These are phyloP conservation scores for Boletus rufocinnamomeus DNA, from an alignment of 768 basidiomycete species.

Conservation along the genomic window DNA sequence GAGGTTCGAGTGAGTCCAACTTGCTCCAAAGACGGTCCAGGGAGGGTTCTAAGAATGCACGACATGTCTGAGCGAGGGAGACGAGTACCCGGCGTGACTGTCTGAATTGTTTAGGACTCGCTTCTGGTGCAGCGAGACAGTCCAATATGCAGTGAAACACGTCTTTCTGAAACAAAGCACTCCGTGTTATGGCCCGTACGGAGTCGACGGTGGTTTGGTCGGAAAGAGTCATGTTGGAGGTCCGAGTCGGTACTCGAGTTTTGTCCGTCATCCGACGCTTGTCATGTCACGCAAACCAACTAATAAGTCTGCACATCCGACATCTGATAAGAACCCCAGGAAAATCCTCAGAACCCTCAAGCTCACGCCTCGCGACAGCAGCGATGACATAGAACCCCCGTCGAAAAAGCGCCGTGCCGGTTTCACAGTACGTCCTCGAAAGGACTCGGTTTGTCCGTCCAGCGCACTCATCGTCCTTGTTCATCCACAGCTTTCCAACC, in stretches of 20 bases:
- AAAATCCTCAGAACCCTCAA: conserved; percentile 28
- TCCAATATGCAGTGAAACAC: not conserved
- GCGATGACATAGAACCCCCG: conserved; percentile 21
- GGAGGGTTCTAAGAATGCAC: conserved; percentile 1
- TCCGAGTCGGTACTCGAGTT: not conserved
- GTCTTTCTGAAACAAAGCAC: not conserved
- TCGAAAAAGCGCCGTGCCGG: conserved; percentile 22
- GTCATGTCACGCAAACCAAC: conserved; percentile 27
- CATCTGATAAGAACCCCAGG: conserved; percentile 16
- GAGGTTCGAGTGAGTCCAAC: conserved; percentile 5
- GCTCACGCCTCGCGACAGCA: conserved; percentile 13
- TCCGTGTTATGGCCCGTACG: not conserved
- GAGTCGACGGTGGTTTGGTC: not conserved
- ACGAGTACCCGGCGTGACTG: not conserved
- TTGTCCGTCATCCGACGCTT: not conserved
- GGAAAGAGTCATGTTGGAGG: not conserved
- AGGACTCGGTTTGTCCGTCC: too few species aligned
- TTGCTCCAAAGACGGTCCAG: conserved; percentile 10
- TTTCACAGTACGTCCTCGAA: conserved; percentile 11
- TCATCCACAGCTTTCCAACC: conserved; percentile 21
- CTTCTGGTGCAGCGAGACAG: not conserved
- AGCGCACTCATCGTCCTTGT: not conserved
- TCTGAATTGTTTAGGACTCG: not conserved
- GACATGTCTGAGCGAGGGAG: conserved; percentile 5
- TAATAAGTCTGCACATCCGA: conserved; percentile 4